Evolutionary conservation across 805 yeast genomes (phyloP).

Genomic region (Yamadazyma endophytica): DNA sequence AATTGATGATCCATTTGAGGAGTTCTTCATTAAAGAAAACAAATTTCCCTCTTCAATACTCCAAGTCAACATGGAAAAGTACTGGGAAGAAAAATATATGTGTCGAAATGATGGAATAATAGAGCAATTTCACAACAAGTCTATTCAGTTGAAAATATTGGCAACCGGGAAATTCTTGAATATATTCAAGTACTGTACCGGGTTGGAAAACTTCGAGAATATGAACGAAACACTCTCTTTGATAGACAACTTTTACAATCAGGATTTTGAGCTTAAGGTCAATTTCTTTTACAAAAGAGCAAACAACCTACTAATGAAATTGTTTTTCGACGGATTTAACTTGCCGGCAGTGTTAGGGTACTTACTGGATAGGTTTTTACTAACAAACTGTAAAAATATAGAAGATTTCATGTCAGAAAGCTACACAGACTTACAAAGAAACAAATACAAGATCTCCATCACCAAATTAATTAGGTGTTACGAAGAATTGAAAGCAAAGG

Average conservation of each 20-base stretch:
- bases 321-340: constrained; percentile 59
- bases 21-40: constrained; percentile 65
- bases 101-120: constrained; percentile 74
- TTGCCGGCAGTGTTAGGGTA: constrained; percentile 43
- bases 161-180: constrained; percentile 83
- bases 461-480: constrained; percentile 23
- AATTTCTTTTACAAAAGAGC: constrained; percentile 64
- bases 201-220: constrained; percentile 34
- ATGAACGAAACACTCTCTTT: constrained; percentile 22
- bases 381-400: constrained; percentile 48
- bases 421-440: constrained; percentile 49
- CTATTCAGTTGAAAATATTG: constrained; percentile 60
- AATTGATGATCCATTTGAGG: constrained; percentile 74
- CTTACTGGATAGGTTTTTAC: constrained; percentile 55
- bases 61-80: constrained; percentile 47
- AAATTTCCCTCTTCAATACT: constrained; percentile 24
- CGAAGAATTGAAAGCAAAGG: constrained; percentile 10
- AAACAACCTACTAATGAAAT: constrained; percentile 52
- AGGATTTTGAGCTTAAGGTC: constrained; percentile 51
- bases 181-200: constrained; percentile 59
- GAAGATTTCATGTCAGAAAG: constrained; percentile 50
- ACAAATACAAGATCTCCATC: constrained; percentile 26
- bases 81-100: constrained; percentile 73
- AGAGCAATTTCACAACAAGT: constrained; percentile 51
- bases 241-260: constrained; percentile 28